phyloP scores from a whole-genome alignment of 768 basidiomycete species.

The Rhodotorula paludigena region DNA sequence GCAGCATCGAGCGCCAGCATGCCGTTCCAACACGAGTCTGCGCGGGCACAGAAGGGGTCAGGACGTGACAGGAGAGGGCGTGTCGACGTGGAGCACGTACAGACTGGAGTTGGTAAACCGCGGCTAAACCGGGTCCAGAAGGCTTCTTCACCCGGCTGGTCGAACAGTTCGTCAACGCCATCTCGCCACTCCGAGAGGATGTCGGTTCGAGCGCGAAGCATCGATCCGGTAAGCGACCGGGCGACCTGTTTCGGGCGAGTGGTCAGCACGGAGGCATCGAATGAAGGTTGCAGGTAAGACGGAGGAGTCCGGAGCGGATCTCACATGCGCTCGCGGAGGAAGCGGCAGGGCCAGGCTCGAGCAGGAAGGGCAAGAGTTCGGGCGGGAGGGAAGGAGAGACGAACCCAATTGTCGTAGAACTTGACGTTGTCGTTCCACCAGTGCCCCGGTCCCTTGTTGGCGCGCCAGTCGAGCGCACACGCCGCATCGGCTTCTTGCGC shows the following conservation, averaged over 20 bases:
- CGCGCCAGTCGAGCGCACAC: conserved; percentile 44
- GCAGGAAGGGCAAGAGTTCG: not conserved
- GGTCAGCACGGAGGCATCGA: not conserved
- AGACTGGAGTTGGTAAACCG: conserved; percentile 26
- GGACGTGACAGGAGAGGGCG: not conserved
- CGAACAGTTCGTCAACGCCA: conserved; percentile 39
- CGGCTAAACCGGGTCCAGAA: conserved; percentile 6
- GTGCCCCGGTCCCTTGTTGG: conserved; percentile 14
- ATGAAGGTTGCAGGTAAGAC: no score
- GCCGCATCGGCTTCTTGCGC: conserved; percentile 39
- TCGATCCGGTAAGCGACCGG: conserved; percentile 13
- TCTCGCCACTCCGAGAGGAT: conserved; percentile 33
- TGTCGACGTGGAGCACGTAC: conserved; percentile 7
- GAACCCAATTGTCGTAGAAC: conserved; percentile 41
- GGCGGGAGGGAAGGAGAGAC: not conserved
- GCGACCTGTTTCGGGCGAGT: conserved; percentile 7
- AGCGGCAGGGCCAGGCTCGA: no score
- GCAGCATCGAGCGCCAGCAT: conserved; percentile 39
- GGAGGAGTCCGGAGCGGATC: no score
- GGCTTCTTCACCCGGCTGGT: conserved; percentile 28
- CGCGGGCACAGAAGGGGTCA: not conserved
- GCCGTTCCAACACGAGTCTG: conserved; percentile 45
- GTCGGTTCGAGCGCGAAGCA: conserved; percentile 34
- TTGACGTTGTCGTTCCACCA: conserved; percentile 7
- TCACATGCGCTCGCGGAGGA: no score